Evolutionary conservation across 2,329 filamentous ascomycete genomes (phyloP), one percentile per base, ranked within the genome.

Genomic region (Pseudogymnoascus sp.): DNA sequence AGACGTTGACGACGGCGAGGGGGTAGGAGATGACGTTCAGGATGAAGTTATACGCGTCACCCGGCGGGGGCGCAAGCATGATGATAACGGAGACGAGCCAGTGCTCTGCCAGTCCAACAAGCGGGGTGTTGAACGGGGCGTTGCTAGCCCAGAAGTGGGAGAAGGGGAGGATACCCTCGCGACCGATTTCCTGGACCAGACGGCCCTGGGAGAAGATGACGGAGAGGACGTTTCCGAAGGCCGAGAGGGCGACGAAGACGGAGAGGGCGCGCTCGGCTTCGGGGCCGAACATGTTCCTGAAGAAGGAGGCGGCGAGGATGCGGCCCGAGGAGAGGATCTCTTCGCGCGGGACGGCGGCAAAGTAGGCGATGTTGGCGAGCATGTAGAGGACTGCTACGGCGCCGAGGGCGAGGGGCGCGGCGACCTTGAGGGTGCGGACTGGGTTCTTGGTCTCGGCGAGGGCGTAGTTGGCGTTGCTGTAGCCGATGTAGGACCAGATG

Each of bases 171-270:
- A 88, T 78, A 28, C 84, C 85, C 71, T 88, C 85, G 9, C 83
- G 81, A 3, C 83, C 85, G 14, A 87, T 79, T 70, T 87, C 84
- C 71, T 86, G 85, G 0, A 85, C 84, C 4, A 88, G 74, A 60
- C 85, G 80, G 6, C 84, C 84, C 71, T 88, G 84, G 0, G 85
- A 85, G 72, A 88, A 88, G 64, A 87, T 87, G 64, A 88, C 84
- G 61, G 78, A 82, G 53, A 88, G 76, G 12, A 88, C 82, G 66
- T 88, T 88, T 28, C 85, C 86, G 65, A 87, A 84, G 3, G 85
- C 85, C 0, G 85, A 88, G 0, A 88, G 75, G 0, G 85, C 85
- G 20, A 88, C 84, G 64, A 88, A 86, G 60, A 86, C 85, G 22
- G 79, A 84, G 14, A 86, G 75, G 4, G 81, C 83, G 18, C 80